Evolutionary conservation across 2,329 filamentous ascomycete genomes (phyloP).

Genomic region (Conoideocrella luteorostrata): DNA sequence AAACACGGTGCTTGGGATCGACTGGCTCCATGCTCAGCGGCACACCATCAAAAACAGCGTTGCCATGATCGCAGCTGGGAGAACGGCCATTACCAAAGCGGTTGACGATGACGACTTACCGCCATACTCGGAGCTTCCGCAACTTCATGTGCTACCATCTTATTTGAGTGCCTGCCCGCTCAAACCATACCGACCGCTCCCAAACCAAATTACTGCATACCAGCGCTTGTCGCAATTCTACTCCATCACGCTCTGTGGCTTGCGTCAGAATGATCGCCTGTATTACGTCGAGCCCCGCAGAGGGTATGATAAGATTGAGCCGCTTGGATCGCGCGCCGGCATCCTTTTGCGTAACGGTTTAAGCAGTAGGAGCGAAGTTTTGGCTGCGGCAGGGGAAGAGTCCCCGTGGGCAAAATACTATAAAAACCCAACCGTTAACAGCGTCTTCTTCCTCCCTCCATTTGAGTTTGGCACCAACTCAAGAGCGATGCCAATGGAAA

Average conservation of each 20-base stretch:
- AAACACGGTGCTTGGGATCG: no score
- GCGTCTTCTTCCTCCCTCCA: slow-evolving; percentile 2
- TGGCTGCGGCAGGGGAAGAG: slow-evolving; percentile 3
- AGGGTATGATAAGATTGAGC: neutral
- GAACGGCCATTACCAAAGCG: neutral
- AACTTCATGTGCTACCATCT: slow-evolving; percentile 2
- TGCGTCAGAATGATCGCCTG: neutral
- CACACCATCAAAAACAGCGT: no score
- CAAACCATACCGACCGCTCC: slow-evolving; percentile 2
- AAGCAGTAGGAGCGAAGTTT: neutral
- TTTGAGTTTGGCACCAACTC: slow-evolving; percentile 4
- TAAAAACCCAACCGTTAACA: neutral
- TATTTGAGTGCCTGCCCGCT: slow-evolving; percentile 4
- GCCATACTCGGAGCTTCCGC: neutral
- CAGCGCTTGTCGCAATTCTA: neutral
- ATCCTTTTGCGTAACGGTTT: neutral
- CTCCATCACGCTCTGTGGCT: neutral
- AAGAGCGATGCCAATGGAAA: slow-evolving; percentile 3
- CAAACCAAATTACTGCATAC: neutral
- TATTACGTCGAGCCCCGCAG: slow-evolving; percentile 1
- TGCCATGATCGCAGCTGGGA: neutral
- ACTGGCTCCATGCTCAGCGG: no score
- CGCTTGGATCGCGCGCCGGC: slow-evolving; percentile 1
- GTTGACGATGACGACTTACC: neutral
- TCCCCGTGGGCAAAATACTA: neutral